phyloP scores from a whole-genome alignment of 805 yeast genomes.

The Maudiozyma serrabonitensis region DNA sequence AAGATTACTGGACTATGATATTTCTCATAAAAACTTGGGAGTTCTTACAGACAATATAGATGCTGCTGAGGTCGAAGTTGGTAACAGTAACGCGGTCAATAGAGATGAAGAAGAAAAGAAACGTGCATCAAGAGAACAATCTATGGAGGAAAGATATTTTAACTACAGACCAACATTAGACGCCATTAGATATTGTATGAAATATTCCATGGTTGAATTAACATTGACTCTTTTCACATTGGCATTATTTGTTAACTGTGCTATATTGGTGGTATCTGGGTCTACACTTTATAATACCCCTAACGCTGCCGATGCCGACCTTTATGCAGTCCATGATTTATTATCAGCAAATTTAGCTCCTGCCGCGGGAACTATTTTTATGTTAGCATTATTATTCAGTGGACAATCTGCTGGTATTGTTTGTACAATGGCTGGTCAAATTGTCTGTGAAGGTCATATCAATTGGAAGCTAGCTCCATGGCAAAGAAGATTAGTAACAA shows the following conservation, averaged over 20 bases:
- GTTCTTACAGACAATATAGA: constrained; percentile 9
- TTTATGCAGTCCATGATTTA: constrained; percentile 64
- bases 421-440: constrained; percentile 88
- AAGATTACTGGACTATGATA: constrained; percentile 65
- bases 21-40: constrained; percentile 41
- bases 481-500: constrained; percentile 66
- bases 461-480: constrained; percentile 76
- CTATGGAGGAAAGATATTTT: constrained; percentile 33
- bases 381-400: constrained; percentile 71
- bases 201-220: constrained; percentile 64
- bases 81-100: neutral
- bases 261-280: constrained; percentile 76
- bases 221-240: constrained; percentile 61
- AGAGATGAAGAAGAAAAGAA: constrained; percentile 10
- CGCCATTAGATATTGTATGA: constrained; percentile 67
- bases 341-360: constrained; percentile 54
- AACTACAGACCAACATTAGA: constrained; percentile 57
- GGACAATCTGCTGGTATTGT: constrained; percentile 91
- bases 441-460: constrained; percentile 84
- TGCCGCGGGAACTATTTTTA: constrained; percentile 75
- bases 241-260: constrained; percentile 79
- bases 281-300: constrained; percentile 62
- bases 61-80: neutral
- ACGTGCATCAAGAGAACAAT: constrained; percentile 12
- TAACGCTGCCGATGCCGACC: constrained; percentile 70